These are phyloP conservation scores for Trichophyton mentagrophytes DNA, from an alignment of 2,329 filamentous ascomycete genomes.

Conservation along the genomic window DNA sequence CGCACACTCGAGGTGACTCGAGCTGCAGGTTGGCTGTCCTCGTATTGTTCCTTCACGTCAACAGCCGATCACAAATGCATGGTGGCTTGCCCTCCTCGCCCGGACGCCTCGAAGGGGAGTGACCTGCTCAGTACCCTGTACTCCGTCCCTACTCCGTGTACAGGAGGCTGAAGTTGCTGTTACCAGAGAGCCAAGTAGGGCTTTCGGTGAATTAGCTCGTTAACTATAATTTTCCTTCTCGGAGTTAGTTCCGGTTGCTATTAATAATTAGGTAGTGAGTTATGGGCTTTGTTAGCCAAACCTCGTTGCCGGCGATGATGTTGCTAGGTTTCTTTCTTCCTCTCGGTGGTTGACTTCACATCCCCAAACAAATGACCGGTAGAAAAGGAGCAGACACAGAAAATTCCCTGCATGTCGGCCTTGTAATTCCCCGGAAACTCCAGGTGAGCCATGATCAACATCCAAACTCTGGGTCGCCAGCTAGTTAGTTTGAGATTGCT, in stretches of 20 bases:
- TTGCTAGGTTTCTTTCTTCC: neutral
- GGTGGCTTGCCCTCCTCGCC: neutral
- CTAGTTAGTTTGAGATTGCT: neutral
- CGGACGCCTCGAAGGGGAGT: neutral
- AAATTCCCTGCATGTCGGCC: neutral
- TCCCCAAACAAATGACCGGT: neutral
- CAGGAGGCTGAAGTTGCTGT: neutral
- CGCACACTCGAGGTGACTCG: no score
- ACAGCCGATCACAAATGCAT: neutral
- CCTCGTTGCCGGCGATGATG: neutral
- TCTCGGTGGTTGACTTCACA: neutral
- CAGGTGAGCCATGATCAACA: neutral
- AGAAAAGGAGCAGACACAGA: neutral
- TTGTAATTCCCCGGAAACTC: neutral
- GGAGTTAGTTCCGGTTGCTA: neutral
- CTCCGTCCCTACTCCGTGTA: neutral
- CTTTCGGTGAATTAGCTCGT: neutral
- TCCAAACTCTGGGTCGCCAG: neutral
- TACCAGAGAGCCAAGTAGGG: neutral
- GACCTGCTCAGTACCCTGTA: neutral
- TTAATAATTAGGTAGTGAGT: neutral
- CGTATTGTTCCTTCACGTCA: neutral
- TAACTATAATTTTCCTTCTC: neutral
- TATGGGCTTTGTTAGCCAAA: neutral
- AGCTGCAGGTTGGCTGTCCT: neutral